Evolutionary conservation across 768 basidiomycete genomes (phyloP).

Genomic region (Trametes gibbosa): DNA sequence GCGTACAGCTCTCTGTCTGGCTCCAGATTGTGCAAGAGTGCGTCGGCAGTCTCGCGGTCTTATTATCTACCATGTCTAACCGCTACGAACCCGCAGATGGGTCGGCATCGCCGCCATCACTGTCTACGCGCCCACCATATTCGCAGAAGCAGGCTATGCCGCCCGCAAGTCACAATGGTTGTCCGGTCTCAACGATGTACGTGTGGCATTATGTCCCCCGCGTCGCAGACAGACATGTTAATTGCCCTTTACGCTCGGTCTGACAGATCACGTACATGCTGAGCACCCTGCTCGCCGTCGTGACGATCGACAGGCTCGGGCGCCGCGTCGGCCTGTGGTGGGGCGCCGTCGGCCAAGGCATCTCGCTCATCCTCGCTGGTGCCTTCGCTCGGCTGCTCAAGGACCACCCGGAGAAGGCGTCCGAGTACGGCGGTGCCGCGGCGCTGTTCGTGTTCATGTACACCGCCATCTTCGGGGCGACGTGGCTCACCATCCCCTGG

Average conservation of each 20-base stretch:
- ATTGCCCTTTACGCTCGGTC: not conserved
- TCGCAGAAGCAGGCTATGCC: slow-evolving; percentile 42
- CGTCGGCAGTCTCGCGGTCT: slow-evolving; percentile 3
- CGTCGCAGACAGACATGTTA: not conserved
- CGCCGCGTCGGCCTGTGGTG: slow-evolving; percentile 44
- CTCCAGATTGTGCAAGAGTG: slow-evolving; percentile 45
- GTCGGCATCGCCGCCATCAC: slow-evolving; percentile 46
- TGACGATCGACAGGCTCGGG: slow-evolving; percentile 44
- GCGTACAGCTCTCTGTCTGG: slow-evolving; percentile 44
- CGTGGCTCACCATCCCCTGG: slow-evolving; percentile 46
- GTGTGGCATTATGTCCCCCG: not conserved
- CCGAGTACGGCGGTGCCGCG: slow-evolving; percentile 41
- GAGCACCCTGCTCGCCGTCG: slow-evolving; percentile 38
- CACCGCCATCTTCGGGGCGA: slow-evolving; percentile 43
- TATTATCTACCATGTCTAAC: not conserved
- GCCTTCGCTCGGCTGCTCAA: slow-evolving; percentile 41
- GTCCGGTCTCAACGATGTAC: slow-evolving; percentile 43
- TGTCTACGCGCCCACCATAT: slow-evolving; percentile 45
- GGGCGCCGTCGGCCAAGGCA: slow-evolving; percentile 43
- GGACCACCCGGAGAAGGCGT: slow-evolving; percentile 39
- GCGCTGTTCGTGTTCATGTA: slow-evolving; percentile 45
- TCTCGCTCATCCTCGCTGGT: slow-evolving; percentile 38
- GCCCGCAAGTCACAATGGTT: slow-evolving; percentile 44
- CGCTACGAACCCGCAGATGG: slow-evolving; percentile 30
- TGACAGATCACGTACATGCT: slow-evolving; percentile 43